Evolutionary conservation across 139 green algal genomes (phyloP), one percentile per base, ranked within the genome.

Genomic region (Dunaliella sp.): DNA sequence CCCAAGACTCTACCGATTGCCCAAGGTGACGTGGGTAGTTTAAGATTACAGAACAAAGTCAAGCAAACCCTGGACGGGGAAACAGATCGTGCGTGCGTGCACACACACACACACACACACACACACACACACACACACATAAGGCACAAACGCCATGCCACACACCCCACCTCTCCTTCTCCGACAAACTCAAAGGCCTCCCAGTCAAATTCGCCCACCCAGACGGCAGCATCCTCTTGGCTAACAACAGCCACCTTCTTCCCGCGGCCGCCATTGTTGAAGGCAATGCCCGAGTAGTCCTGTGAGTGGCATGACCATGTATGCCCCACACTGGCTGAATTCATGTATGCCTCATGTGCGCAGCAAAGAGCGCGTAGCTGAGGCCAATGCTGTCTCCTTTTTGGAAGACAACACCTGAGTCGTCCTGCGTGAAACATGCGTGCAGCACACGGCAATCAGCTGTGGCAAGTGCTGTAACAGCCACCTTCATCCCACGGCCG

Each of bases 171-270:
- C 38, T 84, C 30, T 37, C 77, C 77, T 2, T 34, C 77, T 3
- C 12, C 26, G 24, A 76, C 77, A 34, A 82, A 82, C 83, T 83
- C 85, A 1, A 83, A 85, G 24, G 38, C 65, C 32, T 87, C 31
- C 89, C 89, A 92, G 65, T 92, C 86, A 73, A 92, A 92, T n/a
- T 80, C 73, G 32, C 89, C 86, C 22, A 92, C 77, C 86, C 86
- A 92, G 36, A 90, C 86, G 0, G 89, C 89, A 2, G 86, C 86
- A 38, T 92, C 89, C 77, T 92, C 89, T 81, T 91, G 88, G n/a
- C 77, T 87, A 3, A 81, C 77, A 38, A 81, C 31, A n/a, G 77
- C 32, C 28, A 83, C 37, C 7, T 24, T 16, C 33, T 32, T 74
- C 36, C 79, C 36, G 26, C 22, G 35, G 37, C 3, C 2, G 31